phyloP scores from a whole-genome alignment of 2,329 filamentous ascomycete genomes.

The Raffaelea deltoideospora region DNA sequence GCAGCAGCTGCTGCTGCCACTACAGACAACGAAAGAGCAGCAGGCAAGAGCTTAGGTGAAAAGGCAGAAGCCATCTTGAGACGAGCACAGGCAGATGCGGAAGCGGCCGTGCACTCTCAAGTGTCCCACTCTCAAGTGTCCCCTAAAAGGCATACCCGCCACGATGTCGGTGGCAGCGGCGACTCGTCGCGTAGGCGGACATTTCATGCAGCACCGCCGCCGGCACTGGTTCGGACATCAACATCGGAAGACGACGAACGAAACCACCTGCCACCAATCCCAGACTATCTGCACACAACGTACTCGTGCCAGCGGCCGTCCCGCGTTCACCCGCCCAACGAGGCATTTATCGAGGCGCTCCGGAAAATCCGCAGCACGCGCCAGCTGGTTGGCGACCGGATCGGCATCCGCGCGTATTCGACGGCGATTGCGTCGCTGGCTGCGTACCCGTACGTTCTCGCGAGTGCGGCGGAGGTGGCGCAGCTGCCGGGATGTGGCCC shows the following conservation, averaged over 20 bases:
- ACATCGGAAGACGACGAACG: conserved; percentile 63
- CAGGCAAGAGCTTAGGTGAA: too few species aligned
- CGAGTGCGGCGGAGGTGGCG: conserved; percentile 25
- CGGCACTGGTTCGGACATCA: conserved; percentile 45
- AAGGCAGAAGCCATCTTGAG: too few species aligned
- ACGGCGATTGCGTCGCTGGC: conserved; percentile 71
- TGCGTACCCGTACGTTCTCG: conserved; percentile 52
- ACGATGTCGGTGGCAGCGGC: too few species aligned
- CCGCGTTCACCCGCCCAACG: conserved; percentile 54
- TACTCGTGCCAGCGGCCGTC: conserved; percentile 77
- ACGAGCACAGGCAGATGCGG: too few species aligned
- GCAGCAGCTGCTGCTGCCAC: too few species aligned
- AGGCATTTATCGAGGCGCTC: conserved; percentile 57
- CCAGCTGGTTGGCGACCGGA: conserved; percentile 55
- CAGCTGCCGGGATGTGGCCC: conserved; percentile 64
- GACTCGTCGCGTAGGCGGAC: too few species aligned
- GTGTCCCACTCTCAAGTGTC: too few species aligned
- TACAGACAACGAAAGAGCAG: too few species aligned
- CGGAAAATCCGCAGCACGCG: conserved; percentile 59
- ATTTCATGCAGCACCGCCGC: conserved; percentile 4
- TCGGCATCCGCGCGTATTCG: conserved; percentile 75
- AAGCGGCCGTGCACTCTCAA: too few species aligned
- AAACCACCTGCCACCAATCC: conserved; percentile 44
- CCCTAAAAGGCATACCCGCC: too few species aligned
- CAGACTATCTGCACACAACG: conserved; percentile 46